Evolutionary conservation across 2,329 filamentous ascomycete genomes (phyloP).

Genomic region (Daldinia sp.): DNA sequence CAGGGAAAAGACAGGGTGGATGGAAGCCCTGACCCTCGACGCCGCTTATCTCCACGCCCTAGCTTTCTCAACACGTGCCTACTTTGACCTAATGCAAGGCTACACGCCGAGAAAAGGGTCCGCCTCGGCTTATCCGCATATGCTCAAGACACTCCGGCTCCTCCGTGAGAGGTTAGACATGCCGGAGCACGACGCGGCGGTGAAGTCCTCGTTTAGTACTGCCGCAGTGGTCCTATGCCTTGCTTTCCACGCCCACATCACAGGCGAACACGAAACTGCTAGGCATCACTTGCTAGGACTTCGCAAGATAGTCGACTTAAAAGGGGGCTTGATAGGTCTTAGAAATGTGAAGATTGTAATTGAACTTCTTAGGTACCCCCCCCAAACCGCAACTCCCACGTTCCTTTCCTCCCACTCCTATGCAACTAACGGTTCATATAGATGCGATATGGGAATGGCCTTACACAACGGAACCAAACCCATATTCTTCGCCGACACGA

Average conservation of each 20-base stretch:
- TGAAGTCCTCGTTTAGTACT: slow-evolving; percentile 50
- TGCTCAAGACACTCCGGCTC: slow-evolving; percentile 47
- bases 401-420: neutral
- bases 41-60: slow-evolving; percentile 54
- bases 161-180: slow-evolving; percentile 51
- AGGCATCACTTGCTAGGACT: slow-evolving; percentile 55
- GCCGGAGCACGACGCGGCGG: slow-evolving; percentile 34
- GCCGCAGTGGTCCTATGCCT: slow-evolving; percentile 51
- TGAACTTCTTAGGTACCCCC: slow-evolving; percentile 47
- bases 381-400: neutral
- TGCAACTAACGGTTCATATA: neutral
- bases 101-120: slow-evolving; percentile 12
- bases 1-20: slow-evolving; percentile 44
- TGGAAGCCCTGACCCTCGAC: slow-evolving; percentile 52
- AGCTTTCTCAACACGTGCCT: slow-evolving; percentile 52
- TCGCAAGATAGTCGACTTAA: slow-evolving; percentile 53
- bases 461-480: slow-evolving; percentile 35
- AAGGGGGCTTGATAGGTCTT: slow-evolving; percentile 53
- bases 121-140: slow-evolving; percentile 43
- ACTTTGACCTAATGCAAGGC: slow-evolving; percentile 47
- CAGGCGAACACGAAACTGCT: slow-evolving; percentile 48
- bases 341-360: slow-evolving; percentile 52
- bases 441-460: slow-evolving; percentile 40
- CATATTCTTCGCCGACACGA: slow-evolving; percentile 32
- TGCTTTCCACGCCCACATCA: slow-evolving; percentile 49